phyloP scores from a whole-genome alignment of 2,329 filamentous ascomycete species.

The Colletotrichum endophyticum region DNA sequence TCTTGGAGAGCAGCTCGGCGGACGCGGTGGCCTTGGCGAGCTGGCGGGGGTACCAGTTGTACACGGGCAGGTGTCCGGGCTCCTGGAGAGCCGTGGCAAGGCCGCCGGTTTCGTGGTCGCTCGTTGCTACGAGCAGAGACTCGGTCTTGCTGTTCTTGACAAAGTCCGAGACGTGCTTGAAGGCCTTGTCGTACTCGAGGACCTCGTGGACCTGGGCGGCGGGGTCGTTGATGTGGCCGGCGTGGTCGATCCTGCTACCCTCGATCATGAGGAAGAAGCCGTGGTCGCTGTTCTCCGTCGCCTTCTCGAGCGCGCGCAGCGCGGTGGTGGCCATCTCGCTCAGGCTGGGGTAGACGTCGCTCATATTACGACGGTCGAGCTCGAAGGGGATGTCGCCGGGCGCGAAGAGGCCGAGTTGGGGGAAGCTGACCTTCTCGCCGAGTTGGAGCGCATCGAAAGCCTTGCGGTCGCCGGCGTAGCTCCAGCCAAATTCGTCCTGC shows the following conservation, averaged over 20 bases:
- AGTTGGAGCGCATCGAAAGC: slow-evolving; percentile 77
- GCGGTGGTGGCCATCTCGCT: slow-evolving; percentile 91
- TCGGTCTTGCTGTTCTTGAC: slow-evolving; percentile 75
- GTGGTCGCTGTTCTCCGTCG: slow-evolving; percentile 82
- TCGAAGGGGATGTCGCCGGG: slow-evolving; percentile 87
- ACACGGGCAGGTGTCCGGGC: slow-evolving; percentile 58
- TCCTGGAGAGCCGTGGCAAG: slow-evolving; percentile 78
- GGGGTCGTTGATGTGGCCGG: slow-evolving; percentile 84
- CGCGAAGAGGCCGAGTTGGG: slow-evolving; percentile 86
- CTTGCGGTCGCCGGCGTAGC: slow-evolving; percentile 73
- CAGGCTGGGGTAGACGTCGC: slow-evolving; percentile 83
- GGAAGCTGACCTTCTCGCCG: slow-evolving; percentile 74
- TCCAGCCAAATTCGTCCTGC: slow-evolving; percentile 77
- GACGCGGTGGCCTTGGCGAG: slow-evolving; percentile 80
- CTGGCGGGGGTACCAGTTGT: slow-evolving; percentile 81
- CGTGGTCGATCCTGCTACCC: slow-evolving; percentile 94
- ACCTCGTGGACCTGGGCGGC: slow-evolving; percentile 90
- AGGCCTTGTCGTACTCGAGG: slow-evolving; percentile 90
- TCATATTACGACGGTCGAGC: slow-evolving; percentile 82
- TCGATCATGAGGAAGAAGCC: slow-evolving; percentile 99
- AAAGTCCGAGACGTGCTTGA: slow-evolving; percentile 84
- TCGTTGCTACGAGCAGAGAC: slow-evolving; percentile 85
- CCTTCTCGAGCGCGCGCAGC: slow-evolving; percentile 77
- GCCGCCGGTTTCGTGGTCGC: slow-evolving; percentile 96
- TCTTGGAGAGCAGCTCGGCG: slow-evolving; percentile 70